Evolutionary conservation across 805 yeast genomes (phyloP).

Genomic region (Nakazawaea peltata): DNA sequence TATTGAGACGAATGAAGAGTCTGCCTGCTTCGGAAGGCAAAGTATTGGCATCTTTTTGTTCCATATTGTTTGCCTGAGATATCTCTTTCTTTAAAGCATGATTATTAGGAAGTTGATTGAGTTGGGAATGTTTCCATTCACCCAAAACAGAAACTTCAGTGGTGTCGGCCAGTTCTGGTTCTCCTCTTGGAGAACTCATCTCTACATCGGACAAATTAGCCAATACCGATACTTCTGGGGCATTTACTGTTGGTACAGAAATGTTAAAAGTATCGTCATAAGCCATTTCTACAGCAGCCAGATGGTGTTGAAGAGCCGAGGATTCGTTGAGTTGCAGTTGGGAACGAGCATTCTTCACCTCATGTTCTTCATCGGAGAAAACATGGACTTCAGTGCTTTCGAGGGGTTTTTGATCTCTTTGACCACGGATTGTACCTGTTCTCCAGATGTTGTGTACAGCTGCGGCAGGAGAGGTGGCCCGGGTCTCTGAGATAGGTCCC

Average conservation of each 20-base stretch:
- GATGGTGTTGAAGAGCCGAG: slow-evolving; percentile 1
- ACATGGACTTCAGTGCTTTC: background rate
- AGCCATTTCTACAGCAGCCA: slow-evolving; percentile 5
- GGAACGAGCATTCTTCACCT: slow-evolving; percentile 4
- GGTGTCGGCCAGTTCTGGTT: too few species aligned
- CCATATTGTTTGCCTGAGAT: too few species aligned
- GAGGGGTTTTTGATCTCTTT: background rate
- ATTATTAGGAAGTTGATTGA: background rate
- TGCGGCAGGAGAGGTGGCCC: too few species aligned
- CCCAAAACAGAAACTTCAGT: slow-evolving; percentile 1
- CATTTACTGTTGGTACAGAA: slow-evolving; percentile 7
- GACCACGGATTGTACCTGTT: slow-evolving; percentile 4
- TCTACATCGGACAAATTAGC: slow-evolving; percentile 13
- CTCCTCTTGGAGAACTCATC: too few species aligned
- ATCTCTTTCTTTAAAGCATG: background rate
- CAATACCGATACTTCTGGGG: slow-evolving; percentile 12
- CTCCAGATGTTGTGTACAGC: slow-evolving; percentile 9
- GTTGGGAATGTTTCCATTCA: background rate
- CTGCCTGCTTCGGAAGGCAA: slow-evolving; percentile 33
- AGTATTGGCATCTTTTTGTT: background rate
- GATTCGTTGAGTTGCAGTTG: background rate
- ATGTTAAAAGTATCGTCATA: background rate
- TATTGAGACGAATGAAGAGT: slow-evolving; percentile 42
- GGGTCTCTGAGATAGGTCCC: background rate
- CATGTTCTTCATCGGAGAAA: slow-evolving; percentile 7